Conservation (phyloP, 225 moss, liverwort and hornwort genomes). For the Bryum argenteum region DNA sequence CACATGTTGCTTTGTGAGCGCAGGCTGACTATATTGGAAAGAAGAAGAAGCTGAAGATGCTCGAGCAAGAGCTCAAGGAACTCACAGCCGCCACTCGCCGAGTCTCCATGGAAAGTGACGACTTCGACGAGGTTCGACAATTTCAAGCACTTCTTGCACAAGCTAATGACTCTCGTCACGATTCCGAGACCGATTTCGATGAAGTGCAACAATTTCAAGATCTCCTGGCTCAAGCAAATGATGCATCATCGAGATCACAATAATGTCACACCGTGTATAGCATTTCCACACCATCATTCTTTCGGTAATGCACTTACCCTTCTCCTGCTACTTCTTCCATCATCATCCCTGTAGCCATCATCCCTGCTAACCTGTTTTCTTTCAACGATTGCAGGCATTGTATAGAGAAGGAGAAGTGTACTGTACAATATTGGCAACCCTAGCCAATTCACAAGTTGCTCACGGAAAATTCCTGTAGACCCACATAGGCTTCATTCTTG, state of each 20-base stretch:
- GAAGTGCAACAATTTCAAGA: conserved; percentile 57
- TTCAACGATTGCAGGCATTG: conserved; percentile 26
- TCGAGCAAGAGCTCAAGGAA: conserved; percentile 44
- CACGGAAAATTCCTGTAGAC: conserved; percentile 28
- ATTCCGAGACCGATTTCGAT: conserved; percentile 52
- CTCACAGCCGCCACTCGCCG: conserved; percentile 27
- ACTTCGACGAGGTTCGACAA: conserved; percentile 47
- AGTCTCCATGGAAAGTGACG: conserved; percentile 42
- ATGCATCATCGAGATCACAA: conserved; percentile 31
- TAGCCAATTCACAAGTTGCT: conserved; percentile 24
- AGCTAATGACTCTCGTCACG: conserved; percentile 17
- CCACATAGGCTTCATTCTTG: conserved; percentile 28
- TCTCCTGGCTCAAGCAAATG: conserved; percentile 53
- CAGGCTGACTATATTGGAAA: conserved; percentile 42
- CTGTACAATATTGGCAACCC: conserved; percentile 27
- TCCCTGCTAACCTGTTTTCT: not conserved
- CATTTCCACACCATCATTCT: conserved; percentile 20
- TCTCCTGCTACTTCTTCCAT: not conserved
- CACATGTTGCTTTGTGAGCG: conserved; percentile 1
- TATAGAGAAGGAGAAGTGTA: conserved; percentile 23
- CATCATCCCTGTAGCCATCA: not conserved
- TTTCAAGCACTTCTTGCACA: conserved; percentile 46
- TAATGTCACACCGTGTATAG: conserved; percentile 22
- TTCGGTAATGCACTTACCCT: conserved; percentile 21
- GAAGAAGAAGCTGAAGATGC: conserved; percentile 39